These are phyloP conservation scores for Obelidium mucronatum DNA, from an alignment of 192 early-diverging fungal genomes.

Conservation along the genomic window DNA sequence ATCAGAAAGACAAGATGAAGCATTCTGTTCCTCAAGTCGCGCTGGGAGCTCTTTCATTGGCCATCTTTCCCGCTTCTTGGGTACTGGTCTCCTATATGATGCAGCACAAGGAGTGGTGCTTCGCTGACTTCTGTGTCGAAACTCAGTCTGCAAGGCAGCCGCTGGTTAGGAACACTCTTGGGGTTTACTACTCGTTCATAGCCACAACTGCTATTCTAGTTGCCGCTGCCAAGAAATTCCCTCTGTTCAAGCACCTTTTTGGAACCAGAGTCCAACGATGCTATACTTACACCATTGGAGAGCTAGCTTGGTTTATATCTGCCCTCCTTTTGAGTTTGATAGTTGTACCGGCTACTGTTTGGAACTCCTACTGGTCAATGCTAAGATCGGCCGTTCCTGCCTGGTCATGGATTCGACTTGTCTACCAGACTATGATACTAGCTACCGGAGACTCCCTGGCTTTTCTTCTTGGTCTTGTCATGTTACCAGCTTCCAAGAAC, in stretches of 20 bases:
- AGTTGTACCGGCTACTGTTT: constrained; percentile 25
- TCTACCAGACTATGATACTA: neutral
- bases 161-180: constrained; percentile 23
- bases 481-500: constrained; percentile 37
- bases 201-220: constrained; percentile 13
- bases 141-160: constrained; percentile 10
- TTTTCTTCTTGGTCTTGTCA: constrained; percentile 35
- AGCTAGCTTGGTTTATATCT: constrained; percentile 15
- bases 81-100: constrained; percentile 80
- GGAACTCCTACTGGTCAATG: constrained; percentile 7
- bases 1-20: too few species aligned
- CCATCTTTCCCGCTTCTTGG: constrained; percentile 45
- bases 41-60: neutral
- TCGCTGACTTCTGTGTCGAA: constrained; percentile 25
- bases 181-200: constrained; percentile 18
- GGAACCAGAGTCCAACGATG: neutral
- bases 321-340: constrained; percentile 30
- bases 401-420: too few species aligned
- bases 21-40: neutral
- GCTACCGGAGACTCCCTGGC: constrained; percentile 28
- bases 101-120: constrained; percentile 79
- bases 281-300: constrained; percentile 34
- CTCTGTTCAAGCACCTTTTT: neutral
- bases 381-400: too few species aligned
- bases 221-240: constrained; percentile 10